phyloP scores from a whole-genome alignment of 73 alveolate genomes.

The Stentor roeselii region DNA sequence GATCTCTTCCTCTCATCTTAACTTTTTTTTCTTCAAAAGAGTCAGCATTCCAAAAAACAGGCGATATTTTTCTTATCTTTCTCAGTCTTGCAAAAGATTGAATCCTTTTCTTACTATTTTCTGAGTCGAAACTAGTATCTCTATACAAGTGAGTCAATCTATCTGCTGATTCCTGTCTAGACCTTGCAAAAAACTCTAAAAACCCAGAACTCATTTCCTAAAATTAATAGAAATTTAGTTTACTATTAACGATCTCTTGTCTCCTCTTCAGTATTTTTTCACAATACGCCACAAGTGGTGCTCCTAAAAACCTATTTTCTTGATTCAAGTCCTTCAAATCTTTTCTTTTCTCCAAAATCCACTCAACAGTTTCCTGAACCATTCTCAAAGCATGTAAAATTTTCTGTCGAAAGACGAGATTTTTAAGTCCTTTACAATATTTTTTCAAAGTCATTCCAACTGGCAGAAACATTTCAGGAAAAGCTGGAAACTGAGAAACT shows the following conservation, averaged over 20 bases:
- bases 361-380: not conserved
- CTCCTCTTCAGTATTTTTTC: constrained; percentile 10
- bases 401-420: not conserved
- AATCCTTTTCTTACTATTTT: too few species aligned
- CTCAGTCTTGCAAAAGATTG: too few species aligned
- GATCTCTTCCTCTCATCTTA: too few species aligned
- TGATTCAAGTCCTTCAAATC: not conserved
- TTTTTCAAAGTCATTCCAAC: constrained; percentile 1
- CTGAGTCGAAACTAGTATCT: too few species aligned
- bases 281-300: not conserved
- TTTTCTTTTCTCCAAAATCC: not conserved
- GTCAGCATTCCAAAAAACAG: too few species aligned
- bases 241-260: not conserved
- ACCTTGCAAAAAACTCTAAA: too few species aligned
- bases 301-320: not conserved
- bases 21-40: too few species aligned
- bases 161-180: too few species aligned
- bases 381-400: not conserved
- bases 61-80: too few species aligned
- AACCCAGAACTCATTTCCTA: too few species aligned
- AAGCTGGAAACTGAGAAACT: not conserved
- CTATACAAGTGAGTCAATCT: too few species aligned
- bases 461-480: constrained; percentile 7
- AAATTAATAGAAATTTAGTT: too few species aligned
- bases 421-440: not conserved